Conservation (phyloP, 1,284 basidiomycete genomes). For the Cronartium quercuum region DNA sequence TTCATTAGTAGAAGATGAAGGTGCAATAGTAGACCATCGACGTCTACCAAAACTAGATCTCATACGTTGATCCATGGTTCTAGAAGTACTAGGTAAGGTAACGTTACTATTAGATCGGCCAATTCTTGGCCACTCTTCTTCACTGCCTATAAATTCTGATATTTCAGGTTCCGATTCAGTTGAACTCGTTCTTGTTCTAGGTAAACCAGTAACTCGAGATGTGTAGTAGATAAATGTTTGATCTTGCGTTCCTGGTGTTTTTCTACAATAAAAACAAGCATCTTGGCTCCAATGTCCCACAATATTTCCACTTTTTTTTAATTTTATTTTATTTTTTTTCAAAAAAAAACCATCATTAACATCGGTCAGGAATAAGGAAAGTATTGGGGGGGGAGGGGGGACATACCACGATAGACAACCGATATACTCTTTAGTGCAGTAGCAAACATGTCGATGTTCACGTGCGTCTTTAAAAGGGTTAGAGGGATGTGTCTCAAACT, state of each 20-base stretch:
- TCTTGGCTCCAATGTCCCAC: constrained; percentile 6
- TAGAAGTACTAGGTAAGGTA: neutral
- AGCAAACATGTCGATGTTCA: neutral
- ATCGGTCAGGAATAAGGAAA: neutral
- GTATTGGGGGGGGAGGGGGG: neutral
- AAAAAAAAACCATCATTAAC: neutral
- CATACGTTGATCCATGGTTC: neutral
- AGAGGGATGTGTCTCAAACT: constrained; percentile 8
- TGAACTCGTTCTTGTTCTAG: neutral
- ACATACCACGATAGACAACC: constrained; percentile 36
- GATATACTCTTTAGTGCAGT: constrained; percentile 17
- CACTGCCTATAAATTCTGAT: neutral
- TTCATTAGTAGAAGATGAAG: neutral
- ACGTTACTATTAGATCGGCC: too few species aligned
- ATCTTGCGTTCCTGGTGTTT: neutral
- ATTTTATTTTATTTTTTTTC: neutral
- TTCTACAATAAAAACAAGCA: constrained; percentile 4
- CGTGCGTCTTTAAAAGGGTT: constrained; percentile 3
- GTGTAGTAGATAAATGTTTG: constrained; percentile 13
- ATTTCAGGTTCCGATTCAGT: neutral
- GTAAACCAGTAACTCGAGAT: neutral
- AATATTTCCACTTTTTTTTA: constrained; percentile 13
- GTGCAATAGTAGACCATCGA: neutral
- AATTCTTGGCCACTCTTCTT: neutral
- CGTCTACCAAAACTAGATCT: neutral